phyloP scores from a whole-genome alignment of 2,329 filamentous ascomycete species.

The Lomentospora prolificans region DNA sequence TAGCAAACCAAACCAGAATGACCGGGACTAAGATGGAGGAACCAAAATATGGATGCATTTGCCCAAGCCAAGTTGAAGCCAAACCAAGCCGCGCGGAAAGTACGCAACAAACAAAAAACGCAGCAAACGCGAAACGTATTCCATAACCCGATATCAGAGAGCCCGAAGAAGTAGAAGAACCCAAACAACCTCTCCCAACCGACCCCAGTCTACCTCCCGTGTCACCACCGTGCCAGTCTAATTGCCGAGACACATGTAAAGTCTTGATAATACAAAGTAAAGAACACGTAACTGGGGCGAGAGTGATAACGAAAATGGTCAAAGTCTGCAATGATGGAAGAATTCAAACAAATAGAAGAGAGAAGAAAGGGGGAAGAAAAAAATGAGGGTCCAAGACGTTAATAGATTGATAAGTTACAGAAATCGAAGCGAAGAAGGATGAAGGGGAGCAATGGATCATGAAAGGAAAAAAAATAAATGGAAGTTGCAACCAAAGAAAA shows the following conservation, averaged over 20 bases:
- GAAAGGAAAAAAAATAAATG: conserved; percentile 4
- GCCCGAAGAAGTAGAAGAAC: background rate
- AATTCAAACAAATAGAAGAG: background rate
- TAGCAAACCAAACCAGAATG: background rate
- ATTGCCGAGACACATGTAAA: background rate
- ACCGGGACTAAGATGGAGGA: background rate
- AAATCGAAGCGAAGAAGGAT: background rate
- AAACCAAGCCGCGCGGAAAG: background rate
- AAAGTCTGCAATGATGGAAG: background rate
- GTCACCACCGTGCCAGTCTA: background rate
- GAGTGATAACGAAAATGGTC: background rate
- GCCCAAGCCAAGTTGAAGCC: background rate
- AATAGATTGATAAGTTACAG: background rate
- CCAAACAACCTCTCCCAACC: background rate
- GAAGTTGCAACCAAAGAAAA: background rate
- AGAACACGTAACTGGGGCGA: background rate
- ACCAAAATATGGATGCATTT: background rate
- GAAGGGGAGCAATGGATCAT: background rate
- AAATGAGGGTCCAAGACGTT: too few species aligned
- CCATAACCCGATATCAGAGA: background rate
- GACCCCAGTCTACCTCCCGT: conserved; percentile 3
- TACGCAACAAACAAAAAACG: background rate
- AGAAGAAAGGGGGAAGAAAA: conserved; percentile 1
- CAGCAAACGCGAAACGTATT: background rate
- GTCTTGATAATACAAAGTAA: conserved; percentile 1